Conservation (phyloP, 352 stramenopile species). For the Phytophthora pini region DNA sequence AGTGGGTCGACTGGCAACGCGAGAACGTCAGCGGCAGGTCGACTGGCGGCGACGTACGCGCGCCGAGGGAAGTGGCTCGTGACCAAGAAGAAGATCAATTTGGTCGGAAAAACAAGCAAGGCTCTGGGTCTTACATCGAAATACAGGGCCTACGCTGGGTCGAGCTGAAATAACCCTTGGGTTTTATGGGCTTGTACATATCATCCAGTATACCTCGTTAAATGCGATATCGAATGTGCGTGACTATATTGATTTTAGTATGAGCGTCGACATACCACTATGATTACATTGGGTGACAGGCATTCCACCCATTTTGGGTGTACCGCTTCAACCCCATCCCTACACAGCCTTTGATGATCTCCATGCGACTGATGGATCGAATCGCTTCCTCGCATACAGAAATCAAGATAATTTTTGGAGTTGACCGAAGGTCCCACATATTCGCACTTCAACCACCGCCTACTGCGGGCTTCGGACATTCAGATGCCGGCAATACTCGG, state of each 20-base stretch:
- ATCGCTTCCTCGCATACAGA: constrained; percentile 17
- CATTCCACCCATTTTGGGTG: constrained; percentile 9
- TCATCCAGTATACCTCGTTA: background rate
- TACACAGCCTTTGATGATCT: constrained; percentile 40
- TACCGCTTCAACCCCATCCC: constrained; percentile 41
- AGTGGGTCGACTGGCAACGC: constrained; percentile 24
- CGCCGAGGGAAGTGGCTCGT: background rate
- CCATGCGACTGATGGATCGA: constrained; percentile 1
- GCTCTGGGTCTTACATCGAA: constrained; percentile 8
- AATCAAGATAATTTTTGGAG: constrained; percentile 15
- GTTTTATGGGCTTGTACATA: background rate
- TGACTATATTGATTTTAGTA: background rate
- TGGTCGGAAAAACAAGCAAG: constrained; percentile 18
- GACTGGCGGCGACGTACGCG: constrained; percentile 19
- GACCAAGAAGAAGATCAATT: constrained; percentile 23
- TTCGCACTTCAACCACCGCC: constrained; percentile 38
- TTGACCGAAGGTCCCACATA: constrained; percentile 18
- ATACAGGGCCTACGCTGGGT: constrained; percentile 14
- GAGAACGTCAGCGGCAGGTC: constrained; percentile 16
- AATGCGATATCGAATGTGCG: background rate
- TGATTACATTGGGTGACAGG: constrained; percentile 1
- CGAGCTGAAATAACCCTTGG: background rate
- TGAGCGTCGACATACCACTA: background rate
- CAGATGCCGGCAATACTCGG: background rate
- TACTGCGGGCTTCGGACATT: background rate